Evolutionary conservation across 495 filamentous ascomycete species (phyloP), one percentile per base, ranked within the genome.

Genomic region (Aspergillus bertholletiae): DNA sequence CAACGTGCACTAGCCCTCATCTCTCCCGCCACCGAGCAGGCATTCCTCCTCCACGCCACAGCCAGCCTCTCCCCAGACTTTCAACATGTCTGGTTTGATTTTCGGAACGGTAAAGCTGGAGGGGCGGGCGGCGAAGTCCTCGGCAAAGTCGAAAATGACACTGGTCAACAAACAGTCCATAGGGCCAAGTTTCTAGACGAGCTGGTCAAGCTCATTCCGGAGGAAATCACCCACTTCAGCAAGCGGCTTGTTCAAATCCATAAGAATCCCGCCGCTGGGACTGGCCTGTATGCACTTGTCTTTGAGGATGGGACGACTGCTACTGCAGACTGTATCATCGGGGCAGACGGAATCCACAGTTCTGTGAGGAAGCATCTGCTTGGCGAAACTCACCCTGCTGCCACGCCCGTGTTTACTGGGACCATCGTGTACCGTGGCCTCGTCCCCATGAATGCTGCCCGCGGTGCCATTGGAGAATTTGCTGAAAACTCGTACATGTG

Each of bases 181-280:
- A 67, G 85, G 9, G 83, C 84, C 3, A 71, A 80, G 40, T 86
- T 85, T 54, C 62, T 87, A 7, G 80, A 84, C 55, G 80, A 81
- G 49, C 60, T 89, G 27, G 78, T 84, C 1, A 72, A 69, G 21
- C 46, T 85, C 22, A 55, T 87, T 20, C 84, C 84, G 5, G 53
- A 62, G 3, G 78, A 68, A 12, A 54, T 60, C 53, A 62, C 65
- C 35, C 58, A 65, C 28, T 71, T 76, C 46, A 64, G 67, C 22
- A 76, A 74, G 52, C 35, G 66, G 30, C 27, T 74, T 18, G 58
- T 57, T 6, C 26, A 20, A n/a, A 26, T 70, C 4, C 52, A 46
- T 22, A 62, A 71, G 15, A 32, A 1, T 5, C 49, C 17, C 4
- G 60, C 60, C 7, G 51, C 18, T 2, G 58, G 61, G 5, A 62